A percentile compares a stretch with the other conserved stretches of the same genome.
phyloP scores from a whole-genome alignment of 192 early-diverging fungal species.

The Coemansia sp. region DNA sequence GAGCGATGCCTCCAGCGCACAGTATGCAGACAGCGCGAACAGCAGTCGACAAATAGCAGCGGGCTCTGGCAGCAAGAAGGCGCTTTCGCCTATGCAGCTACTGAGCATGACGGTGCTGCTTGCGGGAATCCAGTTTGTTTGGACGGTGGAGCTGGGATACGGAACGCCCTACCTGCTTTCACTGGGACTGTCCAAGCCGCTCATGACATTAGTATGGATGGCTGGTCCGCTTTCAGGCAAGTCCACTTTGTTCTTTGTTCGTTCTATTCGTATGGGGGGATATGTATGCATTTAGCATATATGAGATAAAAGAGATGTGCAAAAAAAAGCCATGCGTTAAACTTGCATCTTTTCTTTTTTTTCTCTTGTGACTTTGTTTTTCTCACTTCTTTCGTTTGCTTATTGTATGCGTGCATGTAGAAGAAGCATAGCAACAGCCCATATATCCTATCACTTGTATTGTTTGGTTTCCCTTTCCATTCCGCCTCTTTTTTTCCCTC shows the following conservation, averaged over 20 bases:
- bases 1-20: not conserved
- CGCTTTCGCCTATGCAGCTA: slow-evolving; percentile 36
- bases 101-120: slow-evolving; percentile 50
- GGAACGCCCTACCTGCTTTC: slow-evolving; percentile 88
- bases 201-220: slow-evolving; percentile 93
- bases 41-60: not conserved
- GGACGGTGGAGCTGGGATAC: slow-evolving; percentile 58
- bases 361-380: not conserved
- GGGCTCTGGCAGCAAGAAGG: slow-evolving; percentile 11
- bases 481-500: too few relatives aligned
- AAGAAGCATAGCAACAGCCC: not conserved
- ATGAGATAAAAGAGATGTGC: not conserved
- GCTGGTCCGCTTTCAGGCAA: slow-evolving; percentile 81
- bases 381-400: not conserved
- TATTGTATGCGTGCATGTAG: too few relatives aligned
- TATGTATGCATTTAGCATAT: too few relatives aligned
- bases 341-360: not conserved
- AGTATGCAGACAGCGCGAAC: not conserved
- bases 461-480: not conserved
- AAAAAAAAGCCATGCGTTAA: not conserved
- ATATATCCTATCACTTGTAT: slow-evolving; percentile 4
- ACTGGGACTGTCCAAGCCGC: slow-evolving; percentile 77
- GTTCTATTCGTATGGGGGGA: too few relatives aligned
- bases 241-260: not conserved
- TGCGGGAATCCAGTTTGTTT: slow-evolving; percentile 56